Base-by-base conservation (phyloP, 2,329 filamentous ascomycete genomes). In the Dryadomyces sulphureus region DNA sequence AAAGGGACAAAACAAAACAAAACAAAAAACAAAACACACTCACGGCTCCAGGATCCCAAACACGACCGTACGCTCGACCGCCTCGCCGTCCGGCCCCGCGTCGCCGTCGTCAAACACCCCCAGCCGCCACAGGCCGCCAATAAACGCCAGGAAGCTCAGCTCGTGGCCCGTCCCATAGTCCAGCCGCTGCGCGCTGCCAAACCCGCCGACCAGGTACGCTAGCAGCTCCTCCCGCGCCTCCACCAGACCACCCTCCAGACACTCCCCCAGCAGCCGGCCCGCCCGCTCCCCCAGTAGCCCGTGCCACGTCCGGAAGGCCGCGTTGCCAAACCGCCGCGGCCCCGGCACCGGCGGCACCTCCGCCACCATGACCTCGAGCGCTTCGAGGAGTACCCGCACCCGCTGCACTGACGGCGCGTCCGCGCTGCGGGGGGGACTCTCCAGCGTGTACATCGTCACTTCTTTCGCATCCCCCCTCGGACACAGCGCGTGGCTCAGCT, bases 91-190 rank as follows among this genome's bases (percentile, higher is more conserved):
- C 50, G 7, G 24, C 4, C 32, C 50, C 1, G 32, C 32, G 43
- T 44, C 43, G 2, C 69, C 73, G n/a, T 74, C 66, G 2, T 70
- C 65, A 58, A 98, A 96, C 16, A 75, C 81, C 39, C 82, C 80
- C 3, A 98, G 68, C 61, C 94, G 95, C 89, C 90, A 98, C 5
- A 98, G 68, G 49, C 84, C 81, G 5, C 79, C 89, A 6, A 98
- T 61, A 52, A 98, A 98, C 1, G 92, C 90, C 7, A 96, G 62
- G 56, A 98, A 98, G 63, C 85, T 94, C 44, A 98, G 67, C 59
- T 98, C 92, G 60, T 98, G 92, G 0, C 92, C 92, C 0, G 92
- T 96, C 2, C 92, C 92, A 58, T 95, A 98, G 63, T 98, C 92
- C 22, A 98, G 69, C 45, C 92, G 71, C 56, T 95, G 87, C 0